Base-by-base conservation (phyloP, 441 rosid species). In the Erodium texanum region DNA sequence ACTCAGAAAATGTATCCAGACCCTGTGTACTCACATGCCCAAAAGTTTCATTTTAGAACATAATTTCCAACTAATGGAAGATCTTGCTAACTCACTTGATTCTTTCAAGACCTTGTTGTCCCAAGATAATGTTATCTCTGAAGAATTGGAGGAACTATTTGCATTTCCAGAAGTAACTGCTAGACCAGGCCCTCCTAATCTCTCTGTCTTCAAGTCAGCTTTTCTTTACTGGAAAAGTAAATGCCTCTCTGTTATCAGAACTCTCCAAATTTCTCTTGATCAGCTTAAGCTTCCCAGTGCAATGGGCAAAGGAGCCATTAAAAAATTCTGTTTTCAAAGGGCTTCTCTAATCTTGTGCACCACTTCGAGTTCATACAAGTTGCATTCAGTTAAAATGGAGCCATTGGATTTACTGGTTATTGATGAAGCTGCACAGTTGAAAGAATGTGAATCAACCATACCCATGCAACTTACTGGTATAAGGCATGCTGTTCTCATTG, bases 361-460 rank as follows among this genome's bases (percentile, higher is more conserved):
- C 23, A 71, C 65, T 56, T 12, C 72, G 6, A 63, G 65, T 63
- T 61, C 76, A 14, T 58, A 63, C 66, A 73, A 52, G 63, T 64
- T 73, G 68, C 24, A 64, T 54, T 32, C 18, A 15, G 32, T 52
- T 62, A 23, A 20, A 24, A 68, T 62, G 68, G 19, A 50, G 36
- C 68, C 76, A 24, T 11, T 64, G 59, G 27, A 73, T 11, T 24
- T 68, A 8, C 16, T 73, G 58, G 66, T 73, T 4, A 73, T 68
- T 19, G 76, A 73, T 64, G 76, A 73, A 62, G 76, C 76, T 24
- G 71, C 76, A n/a, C 71, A 62, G 75, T 23, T 73, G 64, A 73
- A 63, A 64, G 75, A 73, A 67, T 72, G 75, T 22, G 75, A 72
- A 41, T 72, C 75, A 41, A 34, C 18, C 41, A 72, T 72, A 38